Percentiles rank a stretch among this genome's conserved stretches.
Evolutionary conservation across 2,329 filamentous ascomycete species (phyloP).

Genomic region (Scedosporium dehoogii): DNA sequence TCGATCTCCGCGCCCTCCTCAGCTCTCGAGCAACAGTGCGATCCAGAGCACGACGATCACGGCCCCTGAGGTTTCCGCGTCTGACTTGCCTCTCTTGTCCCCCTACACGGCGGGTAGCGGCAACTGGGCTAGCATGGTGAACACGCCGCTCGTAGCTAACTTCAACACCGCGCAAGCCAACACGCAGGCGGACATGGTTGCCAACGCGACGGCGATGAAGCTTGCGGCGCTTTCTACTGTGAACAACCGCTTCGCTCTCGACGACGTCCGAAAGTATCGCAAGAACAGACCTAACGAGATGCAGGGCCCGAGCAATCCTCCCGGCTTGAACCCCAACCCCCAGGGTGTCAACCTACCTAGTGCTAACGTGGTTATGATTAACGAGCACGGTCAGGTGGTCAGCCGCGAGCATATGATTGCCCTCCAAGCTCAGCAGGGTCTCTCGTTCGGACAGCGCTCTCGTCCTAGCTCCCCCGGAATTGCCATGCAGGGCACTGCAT

Average conservation of each 20-base stretch:
- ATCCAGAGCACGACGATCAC: constrained; percentile 79
- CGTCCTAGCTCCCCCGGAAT: constrained; percentile 85
- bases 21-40: constrained; percentile 55
- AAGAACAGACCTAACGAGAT: constrained; percentile 76
- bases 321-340: constrained; percentile 52
- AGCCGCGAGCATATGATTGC: constrained; percentile 77
- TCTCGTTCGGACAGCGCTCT: constrained; percentile 60
- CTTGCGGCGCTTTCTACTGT: constrained; percentile 92
- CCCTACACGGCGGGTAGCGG: constrained; percentile 67
- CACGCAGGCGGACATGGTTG: constrained; percentile 89
- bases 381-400: constrained; percentile 81
- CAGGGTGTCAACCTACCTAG: constrained; percentile 54
- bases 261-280: constrained; percentile 94
- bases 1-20: constrained; percentile 64
- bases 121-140: constrained; percentile 98
- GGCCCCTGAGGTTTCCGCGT: constrained; percentile 52
- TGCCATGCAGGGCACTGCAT: constrained; percentile 58
- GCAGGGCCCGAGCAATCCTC: constrained; percentile 43
- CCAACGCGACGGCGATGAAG: constrained; percentile 98
- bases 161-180: constrained; percentile 55
- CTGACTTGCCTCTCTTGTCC: constrained; percentile 77
- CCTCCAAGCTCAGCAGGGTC: constrained; percentile 59
- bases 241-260: constrained; percentile 93
- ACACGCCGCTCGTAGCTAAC: constrained; percentile 87
- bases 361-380: constrained; percentile 84